Base-by-base conservation (phyloP, 1,139 yeast genomes). In the Magnusiomyces fungicola region DNA sequence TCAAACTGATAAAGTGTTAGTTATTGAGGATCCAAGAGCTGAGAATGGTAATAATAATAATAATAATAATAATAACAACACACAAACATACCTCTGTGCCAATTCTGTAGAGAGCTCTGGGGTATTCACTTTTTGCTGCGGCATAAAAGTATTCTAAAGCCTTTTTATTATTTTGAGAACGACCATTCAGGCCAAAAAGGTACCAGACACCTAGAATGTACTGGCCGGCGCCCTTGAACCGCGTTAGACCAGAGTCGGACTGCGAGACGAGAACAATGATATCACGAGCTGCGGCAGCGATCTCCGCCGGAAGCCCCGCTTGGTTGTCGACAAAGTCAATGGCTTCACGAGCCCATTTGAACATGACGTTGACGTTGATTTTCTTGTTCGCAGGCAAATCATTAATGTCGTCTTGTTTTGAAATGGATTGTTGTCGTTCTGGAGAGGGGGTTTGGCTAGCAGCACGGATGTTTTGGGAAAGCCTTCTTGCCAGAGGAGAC, bases 271-370 rank as follows among this genome's bases (percentile, higher is more conserved):
- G 51, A 43, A 51, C 34, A 23, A 65, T 56, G 16, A 65, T 53
- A 32, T 57, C 59, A 38, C 55, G 45, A 14, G 68, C 69, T 2
- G 60, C 56, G 34, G 55, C 56, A 19, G 63, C 47, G 25, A 60
- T 52, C 9, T 55, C 54, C 3, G 51, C 47, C 14, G 59, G 55
- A 16, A 65, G 51, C 3, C 66, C 66, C 18, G 56, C 69, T n/a
- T 62, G 60, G 46, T 69, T 69, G 41, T 60, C 67, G 48, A 66
- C 62, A 52, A 75, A 61, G 27, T 68, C 66, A 55, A 72, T 71
- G 14, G 34, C 44, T 9, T 60, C 53, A 54, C 73, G 72, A 53
- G 76, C 70, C 73, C 76, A 76, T 43, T 72, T 55, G 52, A 65
- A 61, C 34, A 46, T 29, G 42, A 50, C 45, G 27, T 46, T 47